Percentiles rank a stretch among this genome's conserved stretches.
These are phyloP conservation scores for Angomonas ambiguus DNA, from an alignment of 208 protist genomes.

Conservation along the genomic window DNA sequence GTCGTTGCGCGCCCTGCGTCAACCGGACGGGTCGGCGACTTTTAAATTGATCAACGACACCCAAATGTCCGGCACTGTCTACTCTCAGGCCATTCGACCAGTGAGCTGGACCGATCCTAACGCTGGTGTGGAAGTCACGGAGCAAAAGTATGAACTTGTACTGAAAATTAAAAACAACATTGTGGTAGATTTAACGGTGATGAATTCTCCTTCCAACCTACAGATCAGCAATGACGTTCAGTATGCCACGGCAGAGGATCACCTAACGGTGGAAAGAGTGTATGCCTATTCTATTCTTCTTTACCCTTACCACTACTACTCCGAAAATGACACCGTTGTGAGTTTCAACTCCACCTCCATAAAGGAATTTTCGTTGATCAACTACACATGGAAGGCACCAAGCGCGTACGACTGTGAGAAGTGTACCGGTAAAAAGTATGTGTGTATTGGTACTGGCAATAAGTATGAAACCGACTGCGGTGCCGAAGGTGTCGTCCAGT, in stretches of 20 bases:
- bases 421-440: slow-evolving; percentile 55
- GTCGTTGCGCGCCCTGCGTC: slow-evolving; percentile 55
- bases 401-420: slow-evolving; percentile 49
- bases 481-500: slow-evolving; percentile 36
- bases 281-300: slow-evolving; percentile 68
- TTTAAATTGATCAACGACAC: slow-evolving; percentile 50
- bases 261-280: slow-evolving; percentile 54
- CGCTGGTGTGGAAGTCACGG: slow-evolving; percentile 35
- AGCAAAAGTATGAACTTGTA: slow-evolving; percentile 37
- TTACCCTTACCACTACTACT: slow-evolving; percentile 46
- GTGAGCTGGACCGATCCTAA: slow-evolving; percentile 37
- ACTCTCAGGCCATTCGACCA: slow-evolving; percentile 77
- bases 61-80: slow-evolving; percentile 64
- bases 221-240: slow-evolving; percentile 46
- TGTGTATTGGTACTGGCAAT: slow-evolving; percentile 50
- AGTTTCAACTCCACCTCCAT: slow-evolving; percentile 25
- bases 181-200: slow-evolving; percentile 26
- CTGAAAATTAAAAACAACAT: slow-evolving; percentile 59
- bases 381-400: slow-evolving; percentile 58
- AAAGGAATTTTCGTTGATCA: slow-evolving; percentile 31
- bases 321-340: slow-evolving; percentile 26
- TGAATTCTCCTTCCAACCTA: slow-evolving; percentile 7
- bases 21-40: slow-evolving; percentile 47
- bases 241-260: slow-evolving; percentile 37
- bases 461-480: slow-evolving; percentile 54